phyloP scores from a whole-genome alignment of 2,329 filamentous ascomycete species.

The Colletotrichum limetticola region DNA sequence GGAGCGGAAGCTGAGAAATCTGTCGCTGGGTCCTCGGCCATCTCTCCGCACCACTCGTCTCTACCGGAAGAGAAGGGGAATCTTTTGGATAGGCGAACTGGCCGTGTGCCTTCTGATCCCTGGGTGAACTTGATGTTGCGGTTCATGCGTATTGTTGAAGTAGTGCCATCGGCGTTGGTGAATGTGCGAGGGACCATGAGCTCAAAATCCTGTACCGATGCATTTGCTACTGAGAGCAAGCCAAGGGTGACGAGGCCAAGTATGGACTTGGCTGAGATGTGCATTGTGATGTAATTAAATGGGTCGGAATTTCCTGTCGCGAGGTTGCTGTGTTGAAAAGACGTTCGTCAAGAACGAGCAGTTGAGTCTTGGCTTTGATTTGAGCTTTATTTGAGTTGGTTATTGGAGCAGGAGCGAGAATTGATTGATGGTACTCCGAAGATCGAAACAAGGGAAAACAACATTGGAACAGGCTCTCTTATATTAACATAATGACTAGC shows the following conservation, averaged over 20 bases:
- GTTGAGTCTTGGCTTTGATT: not conserved
- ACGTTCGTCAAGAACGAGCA: not conserved
- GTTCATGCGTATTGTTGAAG: slow-evolving; percentile 6
- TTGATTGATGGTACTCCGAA: not conserved
- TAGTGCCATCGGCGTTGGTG: not conserved
- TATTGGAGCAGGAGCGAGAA: not conserved
- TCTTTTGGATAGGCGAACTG: slow-evolving; percentile 11
- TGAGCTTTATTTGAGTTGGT: no score
- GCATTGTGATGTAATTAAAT: not conserved
- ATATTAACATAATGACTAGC: not conserved
- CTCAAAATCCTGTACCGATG: not conserved
- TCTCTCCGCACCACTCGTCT: slow-evolving; percentile 35
- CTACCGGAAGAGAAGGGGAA: slow-evolving; percentile 27
- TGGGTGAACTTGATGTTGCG: slow-evolving; percentile 12
- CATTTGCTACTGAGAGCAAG: not conserved
- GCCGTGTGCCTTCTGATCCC: slow-evolving; percentile 5
- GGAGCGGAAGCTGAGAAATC: slow-evolving; percentile 28
- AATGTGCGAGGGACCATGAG: not conserved
- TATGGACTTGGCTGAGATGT: not conserved
- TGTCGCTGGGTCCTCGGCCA: slow-evolving; percentile 14
- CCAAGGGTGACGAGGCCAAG: not conserved
- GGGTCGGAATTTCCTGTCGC: not conserved
- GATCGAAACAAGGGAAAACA: not conserved
- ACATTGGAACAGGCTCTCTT: not conserved
- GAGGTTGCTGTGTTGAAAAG: not conserved